Evolutionary conservation across 1,139 yeast genomes (phyloP).

Genomic region (Wickerhamomyces sp.): DNA sequence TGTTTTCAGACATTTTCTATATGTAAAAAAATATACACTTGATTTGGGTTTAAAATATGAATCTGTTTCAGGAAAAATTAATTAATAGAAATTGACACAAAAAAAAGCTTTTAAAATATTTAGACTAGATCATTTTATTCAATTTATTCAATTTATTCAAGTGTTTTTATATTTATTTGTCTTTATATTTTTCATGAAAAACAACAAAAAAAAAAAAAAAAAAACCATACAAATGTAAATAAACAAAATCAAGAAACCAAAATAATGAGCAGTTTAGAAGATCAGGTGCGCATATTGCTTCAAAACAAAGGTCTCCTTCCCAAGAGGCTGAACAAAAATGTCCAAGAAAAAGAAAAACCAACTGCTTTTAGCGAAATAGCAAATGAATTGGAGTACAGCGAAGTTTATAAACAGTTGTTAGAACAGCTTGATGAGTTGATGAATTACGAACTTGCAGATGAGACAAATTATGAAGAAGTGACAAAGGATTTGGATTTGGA

Average conservation of each 20-base stretch:
- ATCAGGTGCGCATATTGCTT: not conserved
- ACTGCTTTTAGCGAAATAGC: not conserved
- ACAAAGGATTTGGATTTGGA: not conserved
- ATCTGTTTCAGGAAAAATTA: too few relatives aligned
- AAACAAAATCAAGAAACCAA: not conserved
- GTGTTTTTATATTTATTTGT: too few relatives aligned
- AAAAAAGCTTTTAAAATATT: too few relatives aligned
- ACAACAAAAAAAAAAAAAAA: not conserved
- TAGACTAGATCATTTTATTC: too few relatives aligned
- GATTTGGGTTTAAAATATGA: too few relatives aligned
- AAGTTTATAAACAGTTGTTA: conserved; percentile 8
- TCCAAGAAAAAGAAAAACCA: not conserved
- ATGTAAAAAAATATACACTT: too few relatives aligned
- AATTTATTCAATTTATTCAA: too few relatives aligned
- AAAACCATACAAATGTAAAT: not conserved
- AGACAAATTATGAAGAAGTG: not conserved
- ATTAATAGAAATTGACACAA: too few relatives aligned
- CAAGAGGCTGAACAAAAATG: too few relatives aligned
- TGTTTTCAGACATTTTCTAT: not conserved
- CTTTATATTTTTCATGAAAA: too few relatives aligned
- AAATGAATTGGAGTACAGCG: conserved; percentile 6
- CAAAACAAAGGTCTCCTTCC: not conserved
- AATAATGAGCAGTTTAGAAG: not conserved
- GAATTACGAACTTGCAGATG: conserved; percentile 1
- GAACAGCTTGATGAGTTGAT: conserved; percentile 9